Evolutionary conservation across 495 filamentous ascomycete genomes (phyloP), one percentile per base, ranked within the genome.

Genomic region (Penicillium cinerascens): DNA sequence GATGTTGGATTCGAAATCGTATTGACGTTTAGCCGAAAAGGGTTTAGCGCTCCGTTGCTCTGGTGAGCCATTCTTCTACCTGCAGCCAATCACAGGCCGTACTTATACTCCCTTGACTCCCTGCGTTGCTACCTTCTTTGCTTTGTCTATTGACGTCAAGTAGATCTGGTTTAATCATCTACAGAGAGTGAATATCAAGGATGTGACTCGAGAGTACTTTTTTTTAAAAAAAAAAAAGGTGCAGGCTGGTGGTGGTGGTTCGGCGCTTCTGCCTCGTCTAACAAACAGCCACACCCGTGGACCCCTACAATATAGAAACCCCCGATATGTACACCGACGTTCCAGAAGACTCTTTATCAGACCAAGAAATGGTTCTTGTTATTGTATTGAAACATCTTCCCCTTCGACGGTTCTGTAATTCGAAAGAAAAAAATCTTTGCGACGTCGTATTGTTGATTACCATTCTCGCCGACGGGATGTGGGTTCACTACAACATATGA

Each of bases 11-110:
- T 23, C 7, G 41, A 29, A 33, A 38, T 11, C 8, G 37, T 69
- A 63, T 69, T 69, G 64, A 67, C 35, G 35, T 66, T 62, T 66
- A 54, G 15, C 66, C 64, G 10, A 26, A 63, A 59, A 0, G 1
- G 59, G 66, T 4, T 47, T 69, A 69, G 64, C 52, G 56, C 8
- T 13, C 9, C 9, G 66, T 67, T 69, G 55, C 61, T 44, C 41
- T 26, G 56, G 61, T 54, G 53, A 56, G 35, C 26, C 38, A 42
- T 46, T 49, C 29, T 35, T 42, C 26, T 27, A n/a, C 10, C n/a
- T 33, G 22, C 15, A 33, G 20, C 57, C 57, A 56, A 60, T 60
- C 58, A 56, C 26, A 51, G 41, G 25, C 11, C 23, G 26, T 15
- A 17, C 4, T 21, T 42, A 38, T 44, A 49, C 21, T 42, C 20